These are phyloP conservation scores for Venustampulla echinocandica DNA, from an alignment of 495 filamentous ascomycete genomes.

Conservation along the genomic window DNA sequence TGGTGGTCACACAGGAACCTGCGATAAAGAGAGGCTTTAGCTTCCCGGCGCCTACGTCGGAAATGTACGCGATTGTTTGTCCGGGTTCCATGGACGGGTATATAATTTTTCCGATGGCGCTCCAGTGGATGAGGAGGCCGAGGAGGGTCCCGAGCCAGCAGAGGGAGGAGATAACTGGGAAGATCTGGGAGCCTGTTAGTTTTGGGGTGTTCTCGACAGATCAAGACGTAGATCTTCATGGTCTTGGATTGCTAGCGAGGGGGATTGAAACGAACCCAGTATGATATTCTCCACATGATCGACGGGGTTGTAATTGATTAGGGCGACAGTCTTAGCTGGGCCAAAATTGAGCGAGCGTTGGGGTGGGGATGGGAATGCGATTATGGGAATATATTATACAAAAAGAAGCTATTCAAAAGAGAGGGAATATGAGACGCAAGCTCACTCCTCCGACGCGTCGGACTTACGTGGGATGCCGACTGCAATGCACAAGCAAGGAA, in stretches of 20 bases:
- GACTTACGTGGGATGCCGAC: too few relatives aligned
- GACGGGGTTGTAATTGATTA: too few relatives aligned
- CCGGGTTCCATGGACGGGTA: constrained; percentile 57
- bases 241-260: background rate
- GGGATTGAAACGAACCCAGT: constrained; percentile 36
- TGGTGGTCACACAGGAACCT: constrained; percentile 67
- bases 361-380: too few relatives aligned
- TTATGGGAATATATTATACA: too few relatives aligned
- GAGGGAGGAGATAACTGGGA: constrained; percentile 69
- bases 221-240: background rate
- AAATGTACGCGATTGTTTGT: constrained; percentile 76
- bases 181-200: constrained; percentile 48
- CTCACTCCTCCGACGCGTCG: too few relatives aligned
- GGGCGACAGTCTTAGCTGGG: too few relatives aligned
- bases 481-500: too few relatives aligned
- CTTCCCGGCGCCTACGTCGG: constrained; percentile 60
- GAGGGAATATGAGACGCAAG: too few relatives aligned
- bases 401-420: too few relatives aligned
- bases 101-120: constrained; percentile 52
- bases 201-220: too few relatives aligned
- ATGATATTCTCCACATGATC: constrained; percentile 59
- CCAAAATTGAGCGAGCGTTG: too few relatives aligned
- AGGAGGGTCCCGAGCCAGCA: constrained; percentile 67
- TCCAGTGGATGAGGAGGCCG: constrained; percentile 32
- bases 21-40: constrained; percentile 85